These are phyloP conservation scores for Ormosia emarginata DNA, from an alignment of 306 rosid genomes.

Conservation along the genomic window DNA sequence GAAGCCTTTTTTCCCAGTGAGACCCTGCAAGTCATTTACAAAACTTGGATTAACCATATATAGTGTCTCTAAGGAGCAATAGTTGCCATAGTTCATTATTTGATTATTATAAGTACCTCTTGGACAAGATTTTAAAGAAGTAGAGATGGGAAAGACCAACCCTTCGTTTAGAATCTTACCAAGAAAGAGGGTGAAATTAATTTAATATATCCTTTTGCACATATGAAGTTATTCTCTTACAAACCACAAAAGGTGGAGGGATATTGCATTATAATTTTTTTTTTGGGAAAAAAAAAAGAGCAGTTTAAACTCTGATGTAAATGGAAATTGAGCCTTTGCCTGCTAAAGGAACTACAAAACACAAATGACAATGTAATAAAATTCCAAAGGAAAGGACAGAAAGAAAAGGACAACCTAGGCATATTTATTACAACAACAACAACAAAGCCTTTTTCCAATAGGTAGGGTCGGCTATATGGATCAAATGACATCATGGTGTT, in stretches of 20 bases:
- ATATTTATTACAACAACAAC: not conserved
- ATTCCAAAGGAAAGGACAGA: not conserved
- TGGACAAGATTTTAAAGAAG: not conserved
- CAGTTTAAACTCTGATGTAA: not conserved
- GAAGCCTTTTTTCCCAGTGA: constrained; percentile 96
- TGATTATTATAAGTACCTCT: not conserved
- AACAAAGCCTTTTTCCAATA: no score
- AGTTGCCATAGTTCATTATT: not conserved
- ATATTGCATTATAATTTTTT: not conserved
- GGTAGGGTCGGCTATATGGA: no score
- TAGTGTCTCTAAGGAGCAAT: not conserved
- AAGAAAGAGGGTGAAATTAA: not conserved
- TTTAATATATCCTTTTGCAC: not conserved
- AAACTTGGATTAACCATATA: constrained; percentile 5
- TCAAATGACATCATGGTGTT: no score
- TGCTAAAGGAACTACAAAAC: not conserved
- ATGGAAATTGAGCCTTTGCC: constrained; percentile 12
- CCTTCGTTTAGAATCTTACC: not conserved
- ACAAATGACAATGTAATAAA: not conserved
- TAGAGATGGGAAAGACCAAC: not conserved
- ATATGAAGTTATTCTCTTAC: not conserved
- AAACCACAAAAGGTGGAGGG: not conserved
- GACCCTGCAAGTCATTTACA: constrained; percentile 54
- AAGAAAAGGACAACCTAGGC: not conserved
- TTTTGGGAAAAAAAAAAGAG: not conserved